Percentiles rank a stretch among this genome's conserved stretches.
Conservation (phyloP, 805 yeast genomes). For the Pichia exigua region DNA sequence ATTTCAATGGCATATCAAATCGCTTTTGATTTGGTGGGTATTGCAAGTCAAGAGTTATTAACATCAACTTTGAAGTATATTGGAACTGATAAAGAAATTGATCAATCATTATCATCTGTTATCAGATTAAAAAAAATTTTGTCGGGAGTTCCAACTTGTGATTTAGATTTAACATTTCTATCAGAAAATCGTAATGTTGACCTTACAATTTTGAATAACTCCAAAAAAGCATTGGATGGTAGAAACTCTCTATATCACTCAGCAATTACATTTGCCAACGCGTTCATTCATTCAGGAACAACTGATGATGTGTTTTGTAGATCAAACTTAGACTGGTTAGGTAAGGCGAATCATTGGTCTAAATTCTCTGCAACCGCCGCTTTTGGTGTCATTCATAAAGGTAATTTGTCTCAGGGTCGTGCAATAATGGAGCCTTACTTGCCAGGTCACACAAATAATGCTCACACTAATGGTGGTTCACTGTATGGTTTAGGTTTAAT, state of each 20-base stretch:
- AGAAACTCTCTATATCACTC: constrained; percentile 91
- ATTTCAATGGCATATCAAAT: constrained; percentile 75
- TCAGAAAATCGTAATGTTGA: constrained; percentile 85
- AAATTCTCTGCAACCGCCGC: constrained; percentile 98
- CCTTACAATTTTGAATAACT: constrained; percentile 66
- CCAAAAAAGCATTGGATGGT: constrained; percentile 79
- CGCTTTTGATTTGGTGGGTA: constrained; percentile 87
- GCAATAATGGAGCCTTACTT: constrained; percentile 82
- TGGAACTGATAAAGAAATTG: constrained; percentile 22
- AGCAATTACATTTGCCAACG: constrained; percentile 91
- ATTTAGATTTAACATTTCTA: constrained; percentile 80
- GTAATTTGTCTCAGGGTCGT: constrained; percentile 86
- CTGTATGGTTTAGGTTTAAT: constrained; percentile 87
- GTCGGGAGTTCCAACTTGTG: constrained; percentile 91
- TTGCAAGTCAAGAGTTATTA: constrained; percentile 85
- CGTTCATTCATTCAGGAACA: constrained; percentile 93
- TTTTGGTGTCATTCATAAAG: constrained; percentile 92
- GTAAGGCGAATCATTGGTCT: constrained; percentile 97
- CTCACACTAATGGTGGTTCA: constrained; percentile 93
- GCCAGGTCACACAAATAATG: constrained; percentile 72
- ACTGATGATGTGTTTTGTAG: constrained; percentile 90
- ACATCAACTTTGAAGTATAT: constrained; percentile 43
- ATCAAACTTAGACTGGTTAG: constrained; percentile 88
- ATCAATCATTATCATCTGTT: constrained; percentile 20
- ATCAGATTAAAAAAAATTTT: constrained; percentile 51